Evolutionary conservation across 192 early-diverging fungal genomes (phyloP).

Genomic region (Pilobolus umbonatus): DNA sequence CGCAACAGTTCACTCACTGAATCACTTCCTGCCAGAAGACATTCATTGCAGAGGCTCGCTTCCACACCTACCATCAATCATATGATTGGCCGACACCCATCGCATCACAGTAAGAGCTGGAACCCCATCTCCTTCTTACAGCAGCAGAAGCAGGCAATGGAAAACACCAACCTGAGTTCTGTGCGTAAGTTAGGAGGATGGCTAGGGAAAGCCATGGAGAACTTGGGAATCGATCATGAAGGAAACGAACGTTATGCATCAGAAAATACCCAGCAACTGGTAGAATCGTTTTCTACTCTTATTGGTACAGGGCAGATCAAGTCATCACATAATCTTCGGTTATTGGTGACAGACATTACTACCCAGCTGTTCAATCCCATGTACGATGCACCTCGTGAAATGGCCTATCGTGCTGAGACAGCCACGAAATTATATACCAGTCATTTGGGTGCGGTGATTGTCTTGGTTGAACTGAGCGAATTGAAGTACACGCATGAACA

Average conservation of each 20-base stretch:
- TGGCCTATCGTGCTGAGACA: constrained; percentile 65
- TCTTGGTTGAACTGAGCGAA: constrained; percentile 32
- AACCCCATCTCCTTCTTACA: constrained; percentile 50
- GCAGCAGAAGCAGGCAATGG: constrained; percentile 45
- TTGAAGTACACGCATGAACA: too few relatives aligned
- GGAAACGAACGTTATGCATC: constrained; percentile 26
- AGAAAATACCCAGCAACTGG: constrained; percentile 38
- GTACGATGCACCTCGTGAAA: constrained; percentile 41
- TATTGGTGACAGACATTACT: constrained; percentile 46
- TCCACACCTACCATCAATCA: not conserved
- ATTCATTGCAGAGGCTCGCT: constrained; percentile 8
- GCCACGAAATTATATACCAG: constrained; percentile 59
- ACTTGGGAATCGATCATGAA: constrained; percentile 53
- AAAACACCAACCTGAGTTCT: constrained; percentile 40
- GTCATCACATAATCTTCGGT: constrained; percentile 64
- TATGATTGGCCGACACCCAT: not conserved
- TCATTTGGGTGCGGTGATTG: constrained; percentile 54
- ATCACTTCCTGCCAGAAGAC: not conserved
- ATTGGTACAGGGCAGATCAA: constrained; percentile 70
- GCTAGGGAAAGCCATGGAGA: constrained; percentile 65
- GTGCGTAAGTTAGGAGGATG: constrained; percentile 48
- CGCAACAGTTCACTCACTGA: constrained; percentile 13
- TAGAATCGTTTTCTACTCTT: constrained; percentile 68
- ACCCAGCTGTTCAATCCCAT: constrained; percentile 40
- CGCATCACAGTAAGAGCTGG: constrained; percentile 27